Base-by-base conservation (phyloP, 192 early-diverging fungal species). In the Spizellomyces sp. region DNA sequence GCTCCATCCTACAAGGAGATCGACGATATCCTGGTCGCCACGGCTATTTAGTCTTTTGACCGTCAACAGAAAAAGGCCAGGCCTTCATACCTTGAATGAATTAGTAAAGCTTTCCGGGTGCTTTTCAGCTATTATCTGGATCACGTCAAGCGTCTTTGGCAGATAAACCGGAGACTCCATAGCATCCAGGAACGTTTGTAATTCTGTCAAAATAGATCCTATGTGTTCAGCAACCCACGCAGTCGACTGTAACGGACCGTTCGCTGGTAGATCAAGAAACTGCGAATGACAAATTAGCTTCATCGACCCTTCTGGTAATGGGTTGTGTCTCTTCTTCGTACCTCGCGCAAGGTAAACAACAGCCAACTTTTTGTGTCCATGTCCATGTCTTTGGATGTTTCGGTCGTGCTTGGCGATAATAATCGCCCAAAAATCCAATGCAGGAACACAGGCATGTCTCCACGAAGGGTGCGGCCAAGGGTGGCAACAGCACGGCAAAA, bases 1-100 rank as follows among this genome's bases (percentile, higher is more conserved):
- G 66, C 84, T 71, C 90, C 91, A 92, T 9, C 87, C 90, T 22
- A 91, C 82, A 15, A 93, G 79, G 22, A 90, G 72, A 79, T 90
- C 87, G 50, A 92, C 72, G 58, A 92, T 78, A 22, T 78, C 78
- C 71, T 78, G 57, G 10, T 48, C 9, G 43, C 45, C 6, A 43
- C n/a, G 14, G 9, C 48, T 41, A 63, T 36, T 19, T 58, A 41
- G 54, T n/a, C n/a, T 56, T 56, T 19, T 4, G 4, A 56, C 5
- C 5, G n/a, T 19, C 5, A 6, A 47, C 17, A 22, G 5, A n/a
- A 22, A 19, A n/a, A 59, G n/a, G 21, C 5, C 6, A 59, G n/a
- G 21, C 5, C 6, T 52, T 8, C 74, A 0, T 17, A 74, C 80
- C 66, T 71, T 68, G 69, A 84, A 84, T 8, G 62, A 56, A 4